Conservation (phyloP, 108 stramenopile genomes). For the Pseudonitzschia multistriata region DNA sequence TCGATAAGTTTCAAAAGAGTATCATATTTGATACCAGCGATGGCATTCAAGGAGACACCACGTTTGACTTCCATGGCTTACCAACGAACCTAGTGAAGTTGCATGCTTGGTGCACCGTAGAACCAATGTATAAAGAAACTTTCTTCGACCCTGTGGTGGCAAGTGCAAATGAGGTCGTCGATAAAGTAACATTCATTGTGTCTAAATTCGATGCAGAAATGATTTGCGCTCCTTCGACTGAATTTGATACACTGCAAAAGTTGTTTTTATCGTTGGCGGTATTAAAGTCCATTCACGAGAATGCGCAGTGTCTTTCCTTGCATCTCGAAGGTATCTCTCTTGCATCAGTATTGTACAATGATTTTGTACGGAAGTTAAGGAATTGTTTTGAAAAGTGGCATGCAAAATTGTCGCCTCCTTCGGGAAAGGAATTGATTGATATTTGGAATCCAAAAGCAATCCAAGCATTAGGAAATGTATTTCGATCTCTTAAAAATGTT, state of each 20-base stretch:
- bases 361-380: neutral
- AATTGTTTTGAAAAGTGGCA: neutral
- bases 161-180: neutral
- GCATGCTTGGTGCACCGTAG: constrained; percentile 2
- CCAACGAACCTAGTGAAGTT: neutral
- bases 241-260: neutral
- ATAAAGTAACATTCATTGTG: neutral
- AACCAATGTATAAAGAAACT: neutral
- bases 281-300: neutral
- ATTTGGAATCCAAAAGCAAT: neutral
- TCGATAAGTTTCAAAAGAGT: neutral
- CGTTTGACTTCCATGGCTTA: neutral
- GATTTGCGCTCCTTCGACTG: neutral
- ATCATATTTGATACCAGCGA: neutral
- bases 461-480: neutral
- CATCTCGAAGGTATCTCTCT: neutral
- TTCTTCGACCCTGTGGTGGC: neutral
- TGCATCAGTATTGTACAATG: neutral
- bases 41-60: neutral
- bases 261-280: neutral
- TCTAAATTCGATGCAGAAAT: neutral
- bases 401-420: neutral
- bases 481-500: neutral
- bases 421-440: neutral
- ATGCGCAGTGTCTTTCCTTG: neutral